These are phyloP conservation scores for Hymenoscyphus salicellus DNA, from an alignment of 2,329 filamentous ascomycete genomes.

Conservation along the genomic window DNA sequence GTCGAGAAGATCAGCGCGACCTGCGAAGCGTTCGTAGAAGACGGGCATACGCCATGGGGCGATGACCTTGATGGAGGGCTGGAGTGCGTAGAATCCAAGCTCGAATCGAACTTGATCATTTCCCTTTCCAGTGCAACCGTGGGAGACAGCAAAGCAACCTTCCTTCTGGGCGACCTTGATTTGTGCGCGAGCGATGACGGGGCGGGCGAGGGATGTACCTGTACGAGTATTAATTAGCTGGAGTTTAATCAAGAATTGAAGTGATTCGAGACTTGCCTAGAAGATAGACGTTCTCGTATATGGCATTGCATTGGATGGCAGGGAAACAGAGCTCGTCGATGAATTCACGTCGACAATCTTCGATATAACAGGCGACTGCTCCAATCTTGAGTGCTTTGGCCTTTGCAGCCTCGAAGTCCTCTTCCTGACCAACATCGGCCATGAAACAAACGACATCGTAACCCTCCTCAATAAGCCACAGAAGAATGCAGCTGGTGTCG, in stretches of 20 bases:
- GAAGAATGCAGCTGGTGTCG: conserved; percentile 45
- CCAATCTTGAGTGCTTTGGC: conserved; percentile 59
- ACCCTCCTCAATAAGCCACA: conserved; percentile 48
- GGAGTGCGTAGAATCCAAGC: conserved; percentile 57
- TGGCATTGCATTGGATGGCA: conserved; percentile 71
- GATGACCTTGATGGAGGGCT: conserved; percentile 67
- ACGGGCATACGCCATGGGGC: conserved; percentile 70
- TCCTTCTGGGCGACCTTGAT: conserved; percentile 63
- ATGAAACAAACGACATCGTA: conserved; percentile 51
- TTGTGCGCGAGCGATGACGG: conserved; percentile 66
- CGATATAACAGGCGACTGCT: conserved; percentile 41
- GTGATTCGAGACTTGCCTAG: conserved; percentile 43
- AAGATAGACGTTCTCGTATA: conserved; percentile 66
- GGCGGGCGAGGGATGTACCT: conserved; percentile 63
- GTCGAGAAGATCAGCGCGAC: conserved; percentile 69
- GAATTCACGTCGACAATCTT: conserved; percentile 70
- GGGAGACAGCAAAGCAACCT: conserved; percentile 46
- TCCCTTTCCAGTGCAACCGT: conserved; percentile 62
- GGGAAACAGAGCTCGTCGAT: conserved; percentile 73
- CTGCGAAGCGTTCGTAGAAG: conserved; percentile 69
- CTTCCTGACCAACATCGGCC: conserved; percentile 72
- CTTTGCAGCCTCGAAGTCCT: conserved; percentile 71
- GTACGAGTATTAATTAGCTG: conserved; percentile 17
- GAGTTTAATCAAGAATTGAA: neutral
- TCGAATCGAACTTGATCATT: conserved; percentile 67